These are phyloP conservation scores for Ensete ventricosum DNA, from an alignment of 176 grass and related monocot species.

Conservation along the genomic window DNA sequence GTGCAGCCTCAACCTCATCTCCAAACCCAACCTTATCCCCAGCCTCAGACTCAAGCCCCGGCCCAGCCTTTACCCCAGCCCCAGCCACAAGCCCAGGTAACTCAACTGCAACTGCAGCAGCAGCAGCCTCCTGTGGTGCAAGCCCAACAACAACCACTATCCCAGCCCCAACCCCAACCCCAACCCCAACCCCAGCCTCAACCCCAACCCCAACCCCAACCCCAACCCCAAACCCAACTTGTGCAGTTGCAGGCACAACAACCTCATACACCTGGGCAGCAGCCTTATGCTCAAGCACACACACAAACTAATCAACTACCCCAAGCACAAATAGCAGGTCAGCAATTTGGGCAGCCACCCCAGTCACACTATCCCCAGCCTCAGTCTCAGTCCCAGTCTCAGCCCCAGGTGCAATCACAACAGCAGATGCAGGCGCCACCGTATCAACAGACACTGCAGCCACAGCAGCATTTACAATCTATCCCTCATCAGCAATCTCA, in stretches of 20 bases:
- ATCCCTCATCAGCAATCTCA: slow-evolving; percentile 46
- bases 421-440: slow-evolving; percentile 27
- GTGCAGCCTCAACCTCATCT: slow-evolving; percentile 29
- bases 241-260: slow-evolving; percentile 10
- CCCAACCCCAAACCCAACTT: not conserved
- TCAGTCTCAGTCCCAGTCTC: not conserved
- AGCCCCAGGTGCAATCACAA: slow-evolving; percentile 23
- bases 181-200: slow-evolving; percentile 6
- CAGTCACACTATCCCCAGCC: slow-evolving; percentile 27
- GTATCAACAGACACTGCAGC: slow-evolving; percentile 5
- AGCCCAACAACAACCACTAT: slow-evolving; percentile 11
- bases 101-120: slow-evolving; percentile 33
- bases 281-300: slow-evolving; percentile 27
- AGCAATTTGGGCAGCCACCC: slow-evolving; percentile 36
- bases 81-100: slow-evolving; percentile 18
- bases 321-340: slow-evolving; percentile 31
- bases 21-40: slow-evolving; percentile 30
- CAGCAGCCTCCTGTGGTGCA: slow-evolving; percentile 26
- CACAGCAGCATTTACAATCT: slow-evolving; percentile 25
- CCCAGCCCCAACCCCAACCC: not conserved
- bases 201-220: not conserved
- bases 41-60: slow-evolving; percentile 27
- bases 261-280: slow-evolving; percentile 4
- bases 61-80: slow-evolving; percentile 25
- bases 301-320: slow-evolving; percentile 27